These are phyloP conservation scores for Stellera chamaejasme DNA, from an alignment of 345 rosid genomes.

Conservation along the genomic window DNA sequence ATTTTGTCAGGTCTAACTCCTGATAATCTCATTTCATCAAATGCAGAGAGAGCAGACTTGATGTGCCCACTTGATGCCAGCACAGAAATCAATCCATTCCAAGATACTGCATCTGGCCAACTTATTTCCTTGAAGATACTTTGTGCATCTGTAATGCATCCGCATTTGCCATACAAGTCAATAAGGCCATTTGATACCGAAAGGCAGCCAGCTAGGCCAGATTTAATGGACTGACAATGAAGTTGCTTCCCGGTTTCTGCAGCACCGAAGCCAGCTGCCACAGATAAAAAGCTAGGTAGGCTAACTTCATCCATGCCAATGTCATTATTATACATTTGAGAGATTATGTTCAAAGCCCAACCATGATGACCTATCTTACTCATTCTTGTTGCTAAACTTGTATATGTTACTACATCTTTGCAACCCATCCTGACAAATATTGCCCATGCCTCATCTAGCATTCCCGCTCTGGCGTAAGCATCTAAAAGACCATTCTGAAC, in stretches of 20 bases:
- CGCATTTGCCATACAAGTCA: slow-evolving; percentile 51
- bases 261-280: slow-evolving; percentile 39
- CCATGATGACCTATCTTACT: slow-evolving; percentile 43
- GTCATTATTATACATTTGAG: slow-evolving; percentile 30
- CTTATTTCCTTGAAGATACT: slow-evolving; percentile 38
- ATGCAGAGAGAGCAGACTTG: slow-evolving; percentile 49
- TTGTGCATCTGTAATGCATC: slow-evolving; percentile 27
- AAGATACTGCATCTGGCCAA: slow-evolving; percentile 52
- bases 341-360: slow-evolving; percentile 35
- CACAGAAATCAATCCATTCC: slow-evolving; percentile 59
- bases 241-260: slow-evolving; percentile 53
- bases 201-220: slow-evolving; percentile 30
- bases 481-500: slow-evolving; percentile 56
- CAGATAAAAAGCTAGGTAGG: slow-evolving; percentile 53
- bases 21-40: slow-evolving; percentile 58
- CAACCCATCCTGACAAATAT: slow-evolving; percentile 31
- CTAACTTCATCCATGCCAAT: slow-evolving; percentile 46
- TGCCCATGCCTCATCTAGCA: slow-evolving; percentile 38
- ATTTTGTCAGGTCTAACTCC: slow-evolving; percentile 48
- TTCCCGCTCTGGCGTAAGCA: slow-evolving; percentile 44
- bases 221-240: slow-evolving; percentile 50
- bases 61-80: slow-evolving; percentile 41
- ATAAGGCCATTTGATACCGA: slow-evolving; percentile 47
- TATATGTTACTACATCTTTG: slow-evolving; percentile 51
- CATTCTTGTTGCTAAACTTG: slow-evolving; percentile 55